Evolutionary conservation across 352 stramenopile species (phyloP).

Genomic region (Phytophthora syringae): DNA sequence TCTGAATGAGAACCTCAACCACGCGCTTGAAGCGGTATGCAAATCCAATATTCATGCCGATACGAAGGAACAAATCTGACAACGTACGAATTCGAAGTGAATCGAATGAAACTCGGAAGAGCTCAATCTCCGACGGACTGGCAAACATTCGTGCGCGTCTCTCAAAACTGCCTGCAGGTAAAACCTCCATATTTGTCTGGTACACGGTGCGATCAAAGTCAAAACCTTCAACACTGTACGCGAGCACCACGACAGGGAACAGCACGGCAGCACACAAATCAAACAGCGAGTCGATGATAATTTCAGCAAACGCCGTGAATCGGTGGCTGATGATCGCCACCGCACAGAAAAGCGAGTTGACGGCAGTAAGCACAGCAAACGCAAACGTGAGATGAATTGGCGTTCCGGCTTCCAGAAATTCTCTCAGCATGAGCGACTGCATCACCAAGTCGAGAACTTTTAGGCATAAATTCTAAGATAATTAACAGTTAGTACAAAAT

Average conservation of each 20-base stretch:
- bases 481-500: not conserved
- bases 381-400: constrained; percentile 26
- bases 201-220: constrained; percentile 36
- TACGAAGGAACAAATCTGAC: constrained; percentile 36
- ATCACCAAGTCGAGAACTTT: constrained; percentile 42
- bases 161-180: constrained; percentile 42
- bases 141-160: constrained; percentile 35
- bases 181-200: constrained; percentile 26
- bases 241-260: constrained; percentile 35
- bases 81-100: constrained; percentile 39
- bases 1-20: constrained; percentile 35
- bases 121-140: constrained; percentile 32
- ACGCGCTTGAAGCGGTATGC: constrained; percentile 48
- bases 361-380: constrained; percentile 23
- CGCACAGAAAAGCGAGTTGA: constrained; percentile 36
- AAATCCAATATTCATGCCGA: constrained; percentile 47
- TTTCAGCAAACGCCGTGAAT: constrained; percentile 37
- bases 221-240: constrained; percentile 34
- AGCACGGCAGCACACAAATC: constrained; percentile 40
- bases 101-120: constrained; percentile 41
- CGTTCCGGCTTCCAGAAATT: constrained; percentile 36
- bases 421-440: constrained; percentile 28
- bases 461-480: constrained; percentile 40
- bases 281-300: constrained; percentile 48
- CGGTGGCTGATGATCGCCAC: constrained; percentile 22